phyloP scores from a whole-genome alignment of 768 basidiomycete genomes.

The Rhizopogon vulgaris region DNA sequence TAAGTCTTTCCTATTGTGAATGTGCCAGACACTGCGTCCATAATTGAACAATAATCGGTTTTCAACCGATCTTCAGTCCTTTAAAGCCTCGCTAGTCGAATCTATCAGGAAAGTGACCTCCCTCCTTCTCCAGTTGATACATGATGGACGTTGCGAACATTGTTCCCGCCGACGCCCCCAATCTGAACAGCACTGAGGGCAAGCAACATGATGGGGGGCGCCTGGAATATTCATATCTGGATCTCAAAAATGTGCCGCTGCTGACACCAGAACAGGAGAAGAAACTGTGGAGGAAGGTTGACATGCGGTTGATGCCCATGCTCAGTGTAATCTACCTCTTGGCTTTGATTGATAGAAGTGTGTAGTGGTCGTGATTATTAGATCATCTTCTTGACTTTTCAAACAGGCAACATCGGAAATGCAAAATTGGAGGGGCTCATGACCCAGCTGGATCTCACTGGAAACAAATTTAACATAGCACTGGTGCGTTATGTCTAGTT shows the following conservation, averaged over 20 bases:
- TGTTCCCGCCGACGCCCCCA: neutral
- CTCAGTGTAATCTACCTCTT: constrained; percentile 53
- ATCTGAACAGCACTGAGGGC: neutral
- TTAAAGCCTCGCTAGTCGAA: neutral
- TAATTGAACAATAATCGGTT: too few relatives aligned
- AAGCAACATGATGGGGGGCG: neutral
- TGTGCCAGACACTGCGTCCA: too few relatives aligned
- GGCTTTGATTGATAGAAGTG: constrained; percentile 57
- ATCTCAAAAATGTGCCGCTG: neutral
- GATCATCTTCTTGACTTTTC: neutral
- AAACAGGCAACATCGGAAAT: constrained; percentile 34
- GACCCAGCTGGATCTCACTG: constrained; percentile 45
- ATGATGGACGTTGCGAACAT: neutral
- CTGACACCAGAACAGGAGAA: constrained; percentile 41
- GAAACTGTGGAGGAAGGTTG: constrained; percentile 50
- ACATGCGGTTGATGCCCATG: constrained; percentile 49
- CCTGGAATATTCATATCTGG: neutral
- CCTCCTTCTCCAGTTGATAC: neutral
- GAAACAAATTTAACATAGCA: constrained; percentile 58
- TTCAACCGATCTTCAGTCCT: neutral
- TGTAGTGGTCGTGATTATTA: neutral
- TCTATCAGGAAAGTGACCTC: neutral
- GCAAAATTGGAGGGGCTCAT: constrained; percentile 56
- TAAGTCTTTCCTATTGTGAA: too few relatives aligned
- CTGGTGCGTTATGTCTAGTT: constrained; percentile 39